Base-by-base conservation (phyloP, 1,284 basidiomycete genomes). In the Inonotus hispidus region DNA sequence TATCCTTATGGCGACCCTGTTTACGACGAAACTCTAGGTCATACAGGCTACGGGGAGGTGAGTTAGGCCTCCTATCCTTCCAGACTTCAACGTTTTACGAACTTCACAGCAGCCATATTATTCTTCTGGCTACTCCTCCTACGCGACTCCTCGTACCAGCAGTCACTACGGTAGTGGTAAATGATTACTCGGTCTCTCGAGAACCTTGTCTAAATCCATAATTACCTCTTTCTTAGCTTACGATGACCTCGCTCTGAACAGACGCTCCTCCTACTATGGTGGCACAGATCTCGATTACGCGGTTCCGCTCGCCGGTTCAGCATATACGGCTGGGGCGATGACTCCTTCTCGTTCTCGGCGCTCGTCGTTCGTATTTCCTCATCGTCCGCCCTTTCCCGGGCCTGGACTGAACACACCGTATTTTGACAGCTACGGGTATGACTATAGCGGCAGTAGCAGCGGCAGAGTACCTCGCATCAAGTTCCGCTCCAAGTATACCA, bases 401-500 rank as follows among this genome's bases (percentile, higher is more conserved):
- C 75, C 74, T 13, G 72, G 75, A 14, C 72, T 72, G 53, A 69
- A 71, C 35, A 66, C 64, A 41, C 56, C 56, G 66, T 75, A 55
- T 53, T 16, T 25, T 62, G 82, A 80, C 63, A 67, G 72, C 25
- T 79, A 77, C 67, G 78, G 72, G 23, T 79, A 77, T 67, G 78
- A 75, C 27, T 73, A 75, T 27, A 75, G 78, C 23, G 78, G 78
- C 66, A 75, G 78, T 25, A 73, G 75, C 29, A 75, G 78, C 23
- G 78, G 78, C 66, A 75, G 78, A 1, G 71, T 78, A 29, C 72
- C 61, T 4, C 54, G 81, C 46, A 75, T 90, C 66, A 88, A 87
- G 70, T 90, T 90, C 74, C 88, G 86, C 71, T 80, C 83, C 69
- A 88, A 87, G 75, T 85, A 84, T 25, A 76, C 81, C 6, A 74